Percentiles rank a stretch among this genome's conserved stretches.
These are phyloP conservation scores for Hypoxylon sp. DNA, from an alignment of 2,329 filamentous ascomycete species.

Conservation along the genomic window DNA sequence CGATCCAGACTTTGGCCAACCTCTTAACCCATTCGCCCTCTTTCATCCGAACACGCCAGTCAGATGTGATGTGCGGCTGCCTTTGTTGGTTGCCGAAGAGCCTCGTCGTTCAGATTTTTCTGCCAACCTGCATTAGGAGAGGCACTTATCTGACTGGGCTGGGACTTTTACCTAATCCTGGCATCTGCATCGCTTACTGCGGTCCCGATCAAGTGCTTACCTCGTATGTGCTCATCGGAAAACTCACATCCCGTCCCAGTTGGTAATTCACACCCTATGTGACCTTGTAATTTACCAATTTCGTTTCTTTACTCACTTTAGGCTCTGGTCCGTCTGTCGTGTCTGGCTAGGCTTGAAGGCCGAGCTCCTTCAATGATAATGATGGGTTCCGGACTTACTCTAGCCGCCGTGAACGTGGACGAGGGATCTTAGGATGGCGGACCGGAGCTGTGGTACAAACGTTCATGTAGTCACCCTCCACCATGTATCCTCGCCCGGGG, in stretches of 20 bases:
- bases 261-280: slow-evolving; percentile 19
- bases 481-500: slow-evolving; percentile 44
- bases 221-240: slow-evolving; percentile 16
- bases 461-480: slow-evolving; percentile 38
- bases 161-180: slow-evolving; percentile 24
- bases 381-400: slow-evolving; percentile 23
- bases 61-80: slow-evolving; percentile 29
- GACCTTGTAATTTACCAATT: slow-evolving; percentile 18
- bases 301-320: slow-evolving; percentile 1
- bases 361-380: slow-evolving; percentile 6
- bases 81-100: slow-evolving; percentile 40
- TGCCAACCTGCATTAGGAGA: slow-evolving; percentile 19
- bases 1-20: slow-evolving; percentile 24
- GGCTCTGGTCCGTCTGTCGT: not conserved
- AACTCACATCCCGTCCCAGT: slow-evolving; percentile 9
- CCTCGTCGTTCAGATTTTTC: slow-evolving; percentile 34
- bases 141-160: slow-evolving; percentile 10
- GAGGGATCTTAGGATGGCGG: slow-evolving; percentile 35
- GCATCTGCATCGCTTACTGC: slow-evolving; percentile 38
- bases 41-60: slow-evolving; percentile 23
- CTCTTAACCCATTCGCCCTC: slow-evolving; percentile 21
- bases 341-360: slow-evolving; percentile 2
- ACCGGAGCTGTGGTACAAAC: slow-evolving; percentile 38
- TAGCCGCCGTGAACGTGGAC: slow-evolving; percentile 27
- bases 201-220: slow-evolving; percentile 29